Conservation (phyloP, 163 green algal species). For the Volvox carteri region DNA sequence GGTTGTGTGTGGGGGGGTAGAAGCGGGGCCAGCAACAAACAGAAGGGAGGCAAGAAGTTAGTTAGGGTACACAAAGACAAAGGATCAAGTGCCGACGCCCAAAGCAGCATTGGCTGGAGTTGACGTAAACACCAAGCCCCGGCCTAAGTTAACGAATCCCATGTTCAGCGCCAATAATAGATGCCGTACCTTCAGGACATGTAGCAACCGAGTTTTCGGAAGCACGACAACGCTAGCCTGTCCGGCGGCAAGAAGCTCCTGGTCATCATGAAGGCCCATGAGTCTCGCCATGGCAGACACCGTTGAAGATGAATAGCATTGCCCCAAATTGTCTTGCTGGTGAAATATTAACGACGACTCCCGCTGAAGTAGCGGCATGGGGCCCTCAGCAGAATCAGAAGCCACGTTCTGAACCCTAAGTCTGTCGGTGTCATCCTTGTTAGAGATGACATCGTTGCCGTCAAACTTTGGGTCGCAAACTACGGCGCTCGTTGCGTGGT, state of each 20-base stretch:
- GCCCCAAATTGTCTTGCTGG: constrained; percentile 12
- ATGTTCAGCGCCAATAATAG: background rate
- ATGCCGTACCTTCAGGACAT: background rate
- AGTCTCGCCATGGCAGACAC: constrained; percentile 37
- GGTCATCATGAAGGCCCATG: background rate
- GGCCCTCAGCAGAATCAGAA: background rate
- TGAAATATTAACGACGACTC: background rate
- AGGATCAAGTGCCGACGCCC: background rate
- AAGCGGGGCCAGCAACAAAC: no score
- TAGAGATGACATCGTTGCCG: background rate
- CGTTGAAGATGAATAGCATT: constrained; percentile 11
- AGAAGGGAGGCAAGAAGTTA: background rate
- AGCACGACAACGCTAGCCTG: background rate
- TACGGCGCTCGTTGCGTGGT: background rate
- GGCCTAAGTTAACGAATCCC: background rate
- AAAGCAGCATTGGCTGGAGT: background rate
- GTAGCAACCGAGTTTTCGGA: background rate
- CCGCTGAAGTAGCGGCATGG: background rate
- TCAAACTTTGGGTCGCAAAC: background rate
- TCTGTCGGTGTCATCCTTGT: background rate
- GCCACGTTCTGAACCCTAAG: no score
- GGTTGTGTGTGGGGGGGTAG: background rate
- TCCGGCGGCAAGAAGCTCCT: background rate
- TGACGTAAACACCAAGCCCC: background rate
- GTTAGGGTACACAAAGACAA: background rate